Evolutionary conservation across 139 green algal species (phyloP).

Genomic region (Edaphochlamys debaryana): DNA sequence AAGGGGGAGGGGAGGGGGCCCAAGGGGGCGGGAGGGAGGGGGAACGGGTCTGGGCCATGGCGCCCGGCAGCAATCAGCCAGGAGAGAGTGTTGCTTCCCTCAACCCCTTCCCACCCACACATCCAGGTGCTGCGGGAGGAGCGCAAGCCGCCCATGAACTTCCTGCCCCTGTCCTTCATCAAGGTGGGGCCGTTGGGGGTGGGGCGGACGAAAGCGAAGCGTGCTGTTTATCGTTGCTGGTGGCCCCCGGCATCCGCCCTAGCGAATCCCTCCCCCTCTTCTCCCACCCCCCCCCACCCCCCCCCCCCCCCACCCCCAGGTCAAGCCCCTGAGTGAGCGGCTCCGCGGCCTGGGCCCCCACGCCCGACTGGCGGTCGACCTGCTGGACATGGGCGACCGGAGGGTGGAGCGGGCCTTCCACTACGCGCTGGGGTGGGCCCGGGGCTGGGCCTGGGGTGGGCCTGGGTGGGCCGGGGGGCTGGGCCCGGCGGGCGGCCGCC

Average conservation of each 20-base stretch:
- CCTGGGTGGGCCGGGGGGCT: not conserved
- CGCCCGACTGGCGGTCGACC: constrained; percentile 85
- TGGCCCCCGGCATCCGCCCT: too few relatives aligned
- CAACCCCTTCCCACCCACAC: not conserved
- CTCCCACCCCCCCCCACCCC: not conserved
- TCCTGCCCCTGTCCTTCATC: constrained; percentile 85
- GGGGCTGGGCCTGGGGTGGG: too few relatives aligned
- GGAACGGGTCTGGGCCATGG: too few relatives aligned
- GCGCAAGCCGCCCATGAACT: constrained; percentile 84
- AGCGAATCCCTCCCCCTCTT: too few relatives aligned
- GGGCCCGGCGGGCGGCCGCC: not conserved
- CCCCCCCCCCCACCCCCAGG: constrained; percentile 61
- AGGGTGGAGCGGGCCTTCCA: constrained; percentile 75
- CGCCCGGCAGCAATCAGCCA: too few relatives aligned
- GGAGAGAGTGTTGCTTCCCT: too few relatives aligned
- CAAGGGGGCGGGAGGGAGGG: not conserved
- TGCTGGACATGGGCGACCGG: constrained; percentile 72
- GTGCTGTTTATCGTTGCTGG: not conserved
- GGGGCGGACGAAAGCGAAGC: not conserved
- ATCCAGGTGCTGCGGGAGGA: constrained; percentile 74
- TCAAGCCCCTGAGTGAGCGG: constrained; percentile 75
- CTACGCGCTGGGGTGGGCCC: constrained; percentile 76
- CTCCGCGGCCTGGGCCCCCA: constrained; percentile 71
- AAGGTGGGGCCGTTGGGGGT: constrained; percentile 30
- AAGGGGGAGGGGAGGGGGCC: not conserved